phyloP scores from a whole-genome alignment of 2,329 filamentous ascomycete species.

The Herpomyces periplanetae region DNA sequence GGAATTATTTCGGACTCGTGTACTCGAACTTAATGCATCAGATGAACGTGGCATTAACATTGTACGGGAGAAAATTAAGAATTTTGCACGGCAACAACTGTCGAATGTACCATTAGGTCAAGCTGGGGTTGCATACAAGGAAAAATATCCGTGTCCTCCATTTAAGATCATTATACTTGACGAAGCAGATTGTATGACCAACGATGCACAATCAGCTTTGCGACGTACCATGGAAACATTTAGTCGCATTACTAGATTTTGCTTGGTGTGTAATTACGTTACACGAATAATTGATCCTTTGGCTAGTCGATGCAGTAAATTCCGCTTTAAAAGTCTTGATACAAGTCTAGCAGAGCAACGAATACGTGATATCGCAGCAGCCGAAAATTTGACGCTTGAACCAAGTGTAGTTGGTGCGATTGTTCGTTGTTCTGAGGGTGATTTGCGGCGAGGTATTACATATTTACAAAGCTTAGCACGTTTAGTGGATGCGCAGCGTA shows the following conservation, averaged over 20 bases:
- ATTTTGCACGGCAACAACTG: slow-evolving; percentile 81
- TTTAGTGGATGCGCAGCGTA: slow-evolving; percentile 24
- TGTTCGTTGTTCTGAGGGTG: slow-evolving; percentile 59
- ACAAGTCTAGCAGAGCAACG: slow-evolving; percentile 41
- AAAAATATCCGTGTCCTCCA: slow-evolving; percentile 57
- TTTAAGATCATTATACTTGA: slow-evolving; percentile 98
- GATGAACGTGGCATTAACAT: slow-evolving; percentile 94
- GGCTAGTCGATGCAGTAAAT: slow-evolving; percentile 73
- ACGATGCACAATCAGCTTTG: slow-evolving; percentile 74
- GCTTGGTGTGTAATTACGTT: slow-evolving; percentile 92
- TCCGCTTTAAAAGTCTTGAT: slow-evolving; percentile 83
- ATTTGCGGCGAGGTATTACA: slow-evolving; percentile 80
- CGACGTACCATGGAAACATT: slow-evolving; percentile 95
- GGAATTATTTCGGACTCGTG: slow-evolving; percentile 57
- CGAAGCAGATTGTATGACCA: slow-evolving; percentile 94
- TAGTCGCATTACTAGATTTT: slow-evolving; percentile 79
- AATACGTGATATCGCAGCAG: slow-evolving; percentile 38
- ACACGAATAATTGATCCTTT: slow-evolving; percentile 90
- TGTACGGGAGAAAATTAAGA: slow-evolving; percentile 86
- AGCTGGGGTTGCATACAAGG: slow-evolving; percentile 18
- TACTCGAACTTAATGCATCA: slow-evolving; percentile 95
- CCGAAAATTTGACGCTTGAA: slow-evolving; percentile 36
- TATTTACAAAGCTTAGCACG: slow-evolving; percentile 78
- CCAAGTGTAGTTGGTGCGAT: slow-evolving; percentile 43
- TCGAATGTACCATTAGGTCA: slow-evolving; percentile 28